Conservation (phyloP, 441 rosid genomes). For the Pelargonium citronellum region DNA sequence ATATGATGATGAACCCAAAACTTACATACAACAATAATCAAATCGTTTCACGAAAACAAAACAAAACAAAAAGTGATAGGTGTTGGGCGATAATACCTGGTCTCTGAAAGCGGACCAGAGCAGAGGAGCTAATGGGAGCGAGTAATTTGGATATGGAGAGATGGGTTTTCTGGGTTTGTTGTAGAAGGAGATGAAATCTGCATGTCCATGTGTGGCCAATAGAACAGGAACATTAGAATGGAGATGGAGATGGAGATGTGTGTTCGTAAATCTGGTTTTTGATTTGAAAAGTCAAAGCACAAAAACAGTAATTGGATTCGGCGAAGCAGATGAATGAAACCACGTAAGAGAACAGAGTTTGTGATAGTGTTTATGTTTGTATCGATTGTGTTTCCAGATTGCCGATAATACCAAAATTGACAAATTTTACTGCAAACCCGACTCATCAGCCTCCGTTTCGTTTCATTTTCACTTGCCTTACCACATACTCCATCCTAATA, state of each 20-base stretch:
- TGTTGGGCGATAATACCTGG: not conserved
- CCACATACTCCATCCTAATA: too few relatives aligned
- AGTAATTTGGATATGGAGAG: not conserved
- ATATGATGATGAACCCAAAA: not conserved
- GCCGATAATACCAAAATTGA: not conserved
- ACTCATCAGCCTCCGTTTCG: not conserved
- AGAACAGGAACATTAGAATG: not conserved
- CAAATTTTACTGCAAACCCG: not conserved
- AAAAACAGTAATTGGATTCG: not conserved
- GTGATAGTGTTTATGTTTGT: too few relatives aligned
- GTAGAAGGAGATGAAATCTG: not conserved
- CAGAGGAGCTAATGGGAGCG: not conserved
- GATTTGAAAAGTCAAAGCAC: not conserved
- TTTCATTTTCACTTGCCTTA: not conserved
- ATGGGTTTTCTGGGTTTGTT: conserved; percentile 4
- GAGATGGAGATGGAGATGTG: too few relatives aligned
- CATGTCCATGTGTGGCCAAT: not conserved
- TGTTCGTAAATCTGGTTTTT: not conserved
- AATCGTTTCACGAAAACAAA: not conserved
- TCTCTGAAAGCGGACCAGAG: not conserved
- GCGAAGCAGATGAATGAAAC: too few relatives aligned
- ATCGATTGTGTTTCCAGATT: not conserved
- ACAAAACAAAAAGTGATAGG: too few relatives aligned
- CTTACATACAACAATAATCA: not conserved
- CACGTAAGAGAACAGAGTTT: too few relatives aligned